Evolutionary conservation across 352 stramenopile genomes (phyloP), one percentile per base, ranked within the genome.

Genomic region (Phytophthora sojae): DNA sequence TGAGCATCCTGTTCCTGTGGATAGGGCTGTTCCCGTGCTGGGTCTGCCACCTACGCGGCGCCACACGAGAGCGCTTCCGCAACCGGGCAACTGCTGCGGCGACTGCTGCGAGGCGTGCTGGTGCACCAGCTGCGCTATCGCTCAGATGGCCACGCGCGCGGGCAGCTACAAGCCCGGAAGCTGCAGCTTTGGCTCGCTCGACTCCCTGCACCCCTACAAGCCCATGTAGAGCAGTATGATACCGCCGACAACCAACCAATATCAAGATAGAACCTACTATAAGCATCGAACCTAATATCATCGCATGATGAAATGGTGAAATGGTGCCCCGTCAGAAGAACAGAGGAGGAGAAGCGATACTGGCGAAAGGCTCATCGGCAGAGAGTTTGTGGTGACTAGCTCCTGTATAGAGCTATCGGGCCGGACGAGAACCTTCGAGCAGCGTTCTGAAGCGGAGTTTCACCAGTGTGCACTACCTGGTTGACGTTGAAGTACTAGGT

Each of bases 131-230:
- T 86, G 75, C 67, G 61, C 67, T 6, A 61, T 87, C 44, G 75
- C 79, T 14, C 76, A 87, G 57, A 70, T 85, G 8, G 74, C 74
- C 19, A 81, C 74, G 4, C 79, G 80, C 57, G 39, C 75, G 17
- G 73, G 80, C 47, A 83, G 74, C 56, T 87, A 87, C 74, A 76
- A 54, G n/a, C 74, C 70, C 21, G 61, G 67, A n/a, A 70, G 19
- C 19, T 87, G 79, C 59, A 67, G 71, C 50, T 81, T 84, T 47
- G 9, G 21, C 55, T 26, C 69, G 37, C 70, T 62, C 1, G 56
- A 61, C 47, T 50, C 64, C 3, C 56, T 71, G 0, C 56, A 47
- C 0, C 29, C 63, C 6, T 69, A 69, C 42, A 52, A 39, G 25
- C 17, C 42, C 15, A 23, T 23, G 42, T 50, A 50, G 17, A 42